Evolutionary conservation across 345 rosid species (phyloP).

Genomic region (Camelina laxa): DNA sequence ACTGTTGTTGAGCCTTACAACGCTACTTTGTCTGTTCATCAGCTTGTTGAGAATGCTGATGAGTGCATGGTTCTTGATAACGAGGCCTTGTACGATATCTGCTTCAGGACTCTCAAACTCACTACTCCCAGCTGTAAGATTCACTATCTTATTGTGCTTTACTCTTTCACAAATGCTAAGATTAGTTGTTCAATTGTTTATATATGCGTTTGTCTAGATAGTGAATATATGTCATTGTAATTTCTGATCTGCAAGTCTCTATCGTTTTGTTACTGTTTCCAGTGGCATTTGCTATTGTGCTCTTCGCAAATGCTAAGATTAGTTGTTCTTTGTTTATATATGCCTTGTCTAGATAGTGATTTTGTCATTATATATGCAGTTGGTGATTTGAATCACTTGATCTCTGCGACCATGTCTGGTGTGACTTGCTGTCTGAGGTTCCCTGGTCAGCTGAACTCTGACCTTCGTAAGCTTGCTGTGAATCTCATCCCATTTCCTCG

Average conservation of each 20-base stretch:
- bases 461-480: constrained; percentile 32
- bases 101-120: constrained; percentile 37
- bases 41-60: constrained; percentile 40
- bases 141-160: constrained; percentile 8
- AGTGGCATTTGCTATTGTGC: not conserved
- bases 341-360: too few relatives aligned
- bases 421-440: constrained; percentile 33
- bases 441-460: constrained; percentile 33
- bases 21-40: constrained; percentile 40
- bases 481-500: constrained; percentile 32
- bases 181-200: not conserved
- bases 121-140: constrained; percentile 34
- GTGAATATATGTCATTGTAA: not conserved
- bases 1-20: constrained; percentile 42
- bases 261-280: not conserved
- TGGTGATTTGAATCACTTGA: constrained; percentile 47
- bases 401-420: constrained; percentile 23
- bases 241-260: constrained; percentile 8
- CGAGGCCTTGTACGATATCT: constrained; percentile 24
- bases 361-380: constrained; percentile 40
- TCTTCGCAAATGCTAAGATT: too few relatives aligned
- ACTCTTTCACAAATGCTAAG: too few relatives aligned
- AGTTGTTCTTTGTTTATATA: too few relatives aligned
- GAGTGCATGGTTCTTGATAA: constrained; percentile 36
- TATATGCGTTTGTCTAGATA: not conserved